Evolutionary conservation across 2,329 filamentous ascomycete genomes (phyloP).

Genomic region (Aphanocladium album): DNA sequence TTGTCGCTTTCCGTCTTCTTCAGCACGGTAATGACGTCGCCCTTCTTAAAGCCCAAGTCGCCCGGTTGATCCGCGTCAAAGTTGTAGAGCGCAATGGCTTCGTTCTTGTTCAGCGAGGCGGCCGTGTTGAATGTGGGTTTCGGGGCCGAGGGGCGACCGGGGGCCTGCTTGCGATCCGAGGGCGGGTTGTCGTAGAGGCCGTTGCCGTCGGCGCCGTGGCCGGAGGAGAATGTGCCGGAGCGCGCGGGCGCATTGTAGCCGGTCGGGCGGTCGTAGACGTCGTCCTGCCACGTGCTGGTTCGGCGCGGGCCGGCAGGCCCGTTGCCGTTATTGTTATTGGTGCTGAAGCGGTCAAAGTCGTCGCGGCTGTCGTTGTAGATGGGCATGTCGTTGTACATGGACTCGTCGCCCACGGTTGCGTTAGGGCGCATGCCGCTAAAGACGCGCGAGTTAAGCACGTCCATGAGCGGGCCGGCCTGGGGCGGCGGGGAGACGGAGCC

Average conservation of each 20-base stretch:
- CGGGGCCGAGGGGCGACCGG: slow-evolving; percentile 75
- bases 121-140: slow-evolving; percentile 76
- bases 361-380: slow-evolving; percentile 82
- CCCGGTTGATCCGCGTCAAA: slow-evolving; percentile 93
- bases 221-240: slow-evolving; percentile 46
- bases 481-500: slow-evolving; percentile 74
- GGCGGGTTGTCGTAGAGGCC: slow-evolving; percentile 47
- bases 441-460: slow-evolving; percentile 74
- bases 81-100: slow-evolving; percentile 86
- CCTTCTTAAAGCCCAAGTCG: slow-evolving; percentile 94
- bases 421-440: slow-evolving; percentile 63
- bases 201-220: slow-evolving; percentile 43
- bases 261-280: slow-evolving; percentile 61
- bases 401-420: slow-evolving; percentile 41
- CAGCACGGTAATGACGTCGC: slow-evolving; percentile 88
- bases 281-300: slow-evolving; percentile 69
- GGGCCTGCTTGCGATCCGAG: slow-evolving; percentile 47
- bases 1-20: slow-evolving; percentile 92
- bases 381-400: slow-evolving; percentile 90
- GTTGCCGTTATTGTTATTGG: slow-evolving; percentile 14
- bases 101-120: slow-evolving; percentile 59
- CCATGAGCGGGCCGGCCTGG: slow-evolving; percentile 78
- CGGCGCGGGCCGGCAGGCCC: slow-evolving; percentile 55
- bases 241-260: slow-evolving; percentile 37
- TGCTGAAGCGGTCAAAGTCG: slow-evolving; percentile 51